Percentiles rank a stretch among this genome's conserved stretches.
Evolutionary conservation across 75 land plant genomes (phyloP).

Genomic region (Cupressus sempervirens): DNA sequence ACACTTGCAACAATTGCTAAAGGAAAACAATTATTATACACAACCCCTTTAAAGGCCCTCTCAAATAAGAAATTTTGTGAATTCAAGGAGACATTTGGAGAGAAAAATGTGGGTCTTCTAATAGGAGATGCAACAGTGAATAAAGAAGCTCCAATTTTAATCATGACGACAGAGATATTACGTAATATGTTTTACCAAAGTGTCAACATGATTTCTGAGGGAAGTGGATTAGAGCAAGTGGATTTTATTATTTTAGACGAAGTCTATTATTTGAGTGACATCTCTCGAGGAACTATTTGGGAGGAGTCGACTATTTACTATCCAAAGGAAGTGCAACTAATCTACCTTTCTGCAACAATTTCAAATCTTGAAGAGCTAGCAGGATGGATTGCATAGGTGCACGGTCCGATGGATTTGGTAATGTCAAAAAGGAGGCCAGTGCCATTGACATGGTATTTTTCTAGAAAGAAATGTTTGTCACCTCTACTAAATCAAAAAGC

Average conservation of each 20-base stretch:
- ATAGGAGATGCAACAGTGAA: constrained; percentile 94
- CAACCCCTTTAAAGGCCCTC: constrained; percentile 94
- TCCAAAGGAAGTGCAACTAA: constrained; percentile 94
- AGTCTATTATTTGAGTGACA: constrained; percentile 96
- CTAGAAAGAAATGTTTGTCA: constrained; percentile 57
- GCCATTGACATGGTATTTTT: constrained; percentile 94
- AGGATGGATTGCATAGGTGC: constrained; percentile 98
- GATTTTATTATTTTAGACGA: constrained; percentile 94
- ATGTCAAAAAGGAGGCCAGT: constrained; percentile 86
- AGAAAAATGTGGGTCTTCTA: constrained; percentile 80
- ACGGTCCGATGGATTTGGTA: constrained; percentile 92
- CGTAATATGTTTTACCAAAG: constrained; percentile 97
- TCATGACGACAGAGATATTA: constrained; percentile 98
- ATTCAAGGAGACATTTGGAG: constrained; percentile 86
- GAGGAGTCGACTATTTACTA: constrained; percentile 98
- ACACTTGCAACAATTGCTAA: constrained; percentile 88
- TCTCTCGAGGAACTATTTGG: constrained; percentile 97
- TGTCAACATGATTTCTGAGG: constrained; percentile 68
- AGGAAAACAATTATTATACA: constrained; percentile 75
- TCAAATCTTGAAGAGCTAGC: constrained; percentile 98
- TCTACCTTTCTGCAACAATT: constrained; percentile 96
- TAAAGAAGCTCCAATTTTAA: constrained; percentile 81
- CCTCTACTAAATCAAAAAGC: constrained; percentile 86
- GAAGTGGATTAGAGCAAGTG: constrained; percentile 60
- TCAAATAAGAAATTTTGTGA: constrained; percentile 97